Evolutionary conservation across 495 filamentous ascomycete genomes (phyloP).

Genomic region (Neurospora sp.): DNA sequence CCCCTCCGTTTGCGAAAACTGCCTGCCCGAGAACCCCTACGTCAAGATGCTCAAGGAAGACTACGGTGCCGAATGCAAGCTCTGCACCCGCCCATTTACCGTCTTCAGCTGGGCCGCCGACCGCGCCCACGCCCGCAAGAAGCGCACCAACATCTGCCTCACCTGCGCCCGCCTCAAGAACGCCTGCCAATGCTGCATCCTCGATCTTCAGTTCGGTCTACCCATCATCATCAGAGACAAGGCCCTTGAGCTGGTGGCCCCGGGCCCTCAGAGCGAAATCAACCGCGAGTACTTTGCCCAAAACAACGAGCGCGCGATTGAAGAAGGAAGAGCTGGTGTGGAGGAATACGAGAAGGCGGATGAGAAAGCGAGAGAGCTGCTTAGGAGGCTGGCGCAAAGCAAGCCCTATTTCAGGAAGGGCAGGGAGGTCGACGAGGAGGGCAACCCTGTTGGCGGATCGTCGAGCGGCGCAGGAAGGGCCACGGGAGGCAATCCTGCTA

Average conservation of each 20-base stretch:
- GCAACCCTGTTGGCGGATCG: constrained; percentile 30
- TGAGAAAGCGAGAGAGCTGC: constrained; percentile 83
- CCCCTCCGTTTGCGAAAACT: constrained; percentile 58
- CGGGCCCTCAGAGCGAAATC: constrained; percentile 79
- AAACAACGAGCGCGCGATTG: constrained; percentile 88
- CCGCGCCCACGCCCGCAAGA: constrained; percentile 74
- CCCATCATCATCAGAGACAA: constrained; percentile 91
- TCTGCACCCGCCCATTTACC: constrained; percentile 92
- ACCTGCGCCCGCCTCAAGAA: constrained; percentile 92
- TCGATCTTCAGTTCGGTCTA: constrained; percentile 88
- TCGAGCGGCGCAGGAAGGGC: constrained; percentile 26
- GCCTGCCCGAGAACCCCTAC: constrained; percentile 92
- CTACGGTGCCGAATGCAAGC: constrained; percentile 70
- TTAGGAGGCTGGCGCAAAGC: constrained; percentile 76
- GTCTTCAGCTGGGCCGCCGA: constrained; percentile 89
- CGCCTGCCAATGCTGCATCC: constrained; percentile 98
- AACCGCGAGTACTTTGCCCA: constrained; percentile 98
- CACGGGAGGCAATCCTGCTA: constrained; percentile 34
- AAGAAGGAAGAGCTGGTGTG: constrained; percentile 69
- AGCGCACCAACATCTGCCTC: constrained; percentile 86
- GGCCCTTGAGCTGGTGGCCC: constrained; percentile 93
- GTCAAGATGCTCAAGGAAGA: constrained; percentile 99
- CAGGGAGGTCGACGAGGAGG: constrained; percentile 50
- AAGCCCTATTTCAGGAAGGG: constrained; percentile 91
- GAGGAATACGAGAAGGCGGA: constrained; percentile 94